A percentile compares a stretch with the other conserved stretches of the same genome.
Conservation (phyloP, 352 stramenopile genomes). For the Phytophthora pluvialis region DNA sequence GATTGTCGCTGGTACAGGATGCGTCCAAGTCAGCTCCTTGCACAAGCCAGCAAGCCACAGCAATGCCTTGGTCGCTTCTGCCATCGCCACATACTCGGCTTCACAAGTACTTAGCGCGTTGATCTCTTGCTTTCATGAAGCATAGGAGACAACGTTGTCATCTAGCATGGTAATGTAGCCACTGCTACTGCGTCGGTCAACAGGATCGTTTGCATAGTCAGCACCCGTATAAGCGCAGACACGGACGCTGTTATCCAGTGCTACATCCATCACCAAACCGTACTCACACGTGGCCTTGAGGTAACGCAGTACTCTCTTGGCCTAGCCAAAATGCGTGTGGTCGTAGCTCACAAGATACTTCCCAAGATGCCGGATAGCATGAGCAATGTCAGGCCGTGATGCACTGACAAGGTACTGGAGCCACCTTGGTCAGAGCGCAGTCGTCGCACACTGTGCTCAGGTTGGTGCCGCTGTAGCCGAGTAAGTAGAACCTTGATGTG, state of each 20-base stretch:
- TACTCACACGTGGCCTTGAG: conserved; percentile 13
- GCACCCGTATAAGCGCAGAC: conserved; percentile 25
- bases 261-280: conserved; percentile 20
- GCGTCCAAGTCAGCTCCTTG: conserved; percentile 17
- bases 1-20: conserved; percentile 13
- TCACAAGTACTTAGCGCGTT: conserved; percentile 31
- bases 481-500: no score
- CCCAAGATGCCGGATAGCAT: conserved; percentile 12
- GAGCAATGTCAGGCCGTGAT: conserved; percentile 24
- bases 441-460: no score
- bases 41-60: conserved; percentile 21
- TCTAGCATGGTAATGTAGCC: conserved; percentile 32
- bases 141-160: conserved; percentile 29
- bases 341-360: conserved; percentile 11
- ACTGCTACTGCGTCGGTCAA: conserved; percentile 25
- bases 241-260: not conserved
- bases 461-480: no score
- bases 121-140: conserved; percentile 3
- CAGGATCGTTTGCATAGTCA: conserved; percentile 35
- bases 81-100: conserved; percentile 20
- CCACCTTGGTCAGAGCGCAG: no score
- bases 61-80: conserved; percentile 30
- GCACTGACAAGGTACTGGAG: not conserved
- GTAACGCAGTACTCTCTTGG: conserved; percentile 19
- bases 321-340: conserved; percentile 8